A percentile compares a stretch with the other conserved stretches of the same genome.
Conservation (phyloP, 2,329 filamentous ascomycete genomes). For the Sarocladiaceae sp. region DNA sequence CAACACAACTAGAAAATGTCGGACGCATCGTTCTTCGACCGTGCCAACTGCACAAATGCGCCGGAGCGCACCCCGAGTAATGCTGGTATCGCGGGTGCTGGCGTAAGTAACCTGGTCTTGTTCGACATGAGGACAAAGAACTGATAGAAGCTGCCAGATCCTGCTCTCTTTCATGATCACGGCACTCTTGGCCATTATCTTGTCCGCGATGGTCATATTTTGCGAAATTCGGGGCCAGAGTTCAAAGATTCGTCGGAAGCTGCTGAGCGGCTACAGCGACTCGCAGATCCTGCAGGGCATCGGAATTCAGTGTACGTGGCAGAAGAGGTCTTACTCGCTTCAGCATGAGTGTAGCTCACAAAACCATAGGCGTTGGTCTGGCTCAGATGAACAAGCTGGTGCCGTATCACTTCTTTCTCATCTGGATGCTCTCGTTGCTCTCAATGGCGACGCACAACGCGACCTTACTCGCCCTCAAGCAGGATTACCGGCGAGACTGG, state of each 20-base stretch:
- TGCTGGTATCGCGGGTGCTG: slow-evolving; percentile 53
- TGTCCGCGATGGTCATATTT: slow-evolving; percentile 54
- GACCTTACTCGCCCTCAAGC: slow-evolving; percentile 59
- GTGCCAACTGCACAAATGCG: slow-evolving; percentile 35
- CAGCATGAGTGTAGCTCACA: not conserved
- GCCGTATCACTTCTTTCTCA: slow-evolving; percentile 67
- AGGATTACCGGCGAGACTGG: slow-evolving; percentile 64
- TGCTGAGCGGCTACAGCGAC: slow-evolving; percentile 62
- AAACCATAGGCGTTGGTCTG: slow-evolving; percentile 43
- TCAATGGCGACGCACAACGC: slow-evolving; percentile 63
- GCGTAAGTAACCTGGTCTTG: slow-evolving; percentile 47
- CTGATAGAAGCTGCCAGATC: too few relatives aligned
- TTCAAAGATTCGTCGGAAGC: slow-evolving; percentile 55
- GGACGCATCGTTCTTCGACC: slow-evolving; percentile 13
- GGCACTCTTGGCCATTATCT: slow-evolving; percentile 50
- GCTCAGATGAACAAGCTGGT: slow-evolving; percentile 55
- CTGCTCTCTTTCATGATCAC: slow-evolving; percentile 65
- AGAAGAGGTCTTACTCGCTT: not conserved
- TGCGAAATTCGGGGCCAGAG: slow-evolving; percentile 44
- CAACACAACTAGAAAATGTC: not conserved
- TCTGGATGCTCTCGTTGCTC: slow-evolving; percentile 63
- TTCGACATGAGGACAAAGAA: too few relatives aligned
- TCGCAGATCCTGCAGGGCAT: slow-evolving; percentile 67
- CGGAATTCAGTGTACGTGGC: slow-evolving; percentile 50
- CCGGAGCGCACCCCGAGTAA: slow-evolving; percentile 44